Evolutionary conservation across 257 asterid genomes (phyloP), one percentile per base, ranked within the genome.

Genomic region (Prunella vulgaris): DNA sequence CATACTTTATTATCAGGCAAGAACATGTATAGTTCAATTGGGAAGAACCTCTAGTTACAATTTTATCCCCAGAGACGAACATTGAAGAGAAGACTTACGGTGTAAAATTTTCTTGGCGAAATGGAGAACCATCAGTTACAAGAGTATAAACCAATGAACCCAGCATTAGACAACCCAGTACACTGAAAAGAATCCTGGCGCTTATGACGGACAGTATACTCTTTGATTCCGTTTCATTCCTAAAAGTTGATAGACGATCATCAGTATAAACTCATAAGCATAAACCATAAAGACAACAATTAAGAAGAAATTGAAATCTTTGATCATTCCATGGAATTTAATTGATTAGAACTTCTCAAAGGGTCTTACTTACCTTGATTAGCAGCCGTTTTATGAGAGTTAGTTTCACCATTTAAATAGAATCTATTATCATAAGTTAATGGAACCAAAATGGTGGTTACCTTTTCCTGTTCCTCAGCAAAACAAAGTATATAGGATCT

Each of bases 401-500:
- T n/a, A n/a, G n/a, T n/a, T n/a, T n/a, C n/a, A n/a, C n/a, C n/a
- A n/a, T n/a, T n/a, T n/a, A n/a, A n/a, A n/a, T n/a, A n/a, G n/a
- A n/a, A n/a, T n/a, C n/a, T n/a, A n/a, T n/a, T n/a, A n/a, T n/a
- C n/a, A n/a, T n/a, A n/a, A n/a, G n/a, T n/a, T n/a, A n/a, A n/a
- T 33, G 38, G 52, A 80, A 33, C 38, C 27, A 5, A 17, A 2
- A 46, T 9, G 21, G 32, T 24, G 74, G 94, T 85, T 75, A 90
- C 98, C 70, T 85, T 64, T 79, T 79, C 77, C 62, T 82, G 18
- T 48, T 84, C 53, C 78, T 81, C 24, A 80, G 75, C 81, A 92
- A 75, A 70, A 93, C 93, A 78, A 78, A 88, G 84, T 86, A 93
- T 58, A 88, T 71, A 54, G 95, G 95, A 78, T 93, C 96, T 64